Conservation (phyloP, 2,329 filamentous ascomycete species). For the Leptoxyphium fumago region DNA sequence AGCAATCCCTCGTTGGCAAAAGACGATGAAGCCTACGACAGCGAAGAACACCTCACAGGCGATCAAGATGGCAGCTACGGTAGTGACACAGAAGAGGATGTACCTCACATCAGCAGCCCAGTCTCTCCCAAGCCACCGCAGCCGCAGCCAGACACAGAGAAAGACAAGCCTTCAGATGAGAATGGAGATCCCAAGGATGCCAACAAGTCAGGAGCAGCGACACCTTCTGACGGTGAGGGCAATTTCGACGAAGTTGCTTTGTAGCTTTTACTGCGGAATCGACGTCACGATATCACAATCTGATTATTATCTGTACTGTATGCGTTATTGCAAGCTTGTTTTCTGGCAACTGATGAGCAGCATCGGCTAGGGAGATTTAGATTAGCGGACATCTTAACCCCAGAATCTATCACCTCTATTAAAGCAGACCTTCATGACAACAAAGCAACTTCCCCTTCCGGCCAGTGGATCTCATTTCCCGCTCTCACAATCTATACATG, state of each 20-base stretch:
- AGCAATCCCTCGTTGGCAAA: neutral
- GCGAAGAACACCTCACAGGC: conserved; percentile 1
- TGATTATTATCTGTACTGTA: no score
- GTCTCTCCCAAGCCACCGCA: neutral
- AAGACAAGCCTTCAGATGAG: neutral
- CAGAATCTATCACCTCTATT: no score
- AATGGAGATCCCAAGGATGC: neutral
- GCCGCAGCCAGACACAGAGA: neutral
- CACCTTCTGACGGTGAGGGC: conserved; percentile 4
- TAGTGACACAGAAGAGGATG: neutral
- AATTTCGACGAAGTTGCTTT: conserved; percentile 12
- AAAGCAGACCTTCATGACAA: no score
- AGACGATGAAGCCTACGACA: neutral
- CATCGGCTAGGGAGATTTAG: no score
- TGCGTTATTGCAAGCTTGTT: no score
- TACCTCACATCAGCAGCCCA: neutral
- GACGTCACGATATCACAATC: no score
- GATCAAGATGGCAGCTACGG: conserved; percentile 3
- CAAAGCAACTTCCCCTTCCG: no score
- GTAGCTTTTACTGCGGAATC: conserved; percentile 1
- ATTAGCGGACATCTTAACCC: no score
- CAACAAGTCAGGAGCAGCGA: conserved; percentile 2
- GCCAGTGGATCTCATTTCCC: no score
- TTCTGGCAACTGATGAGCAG: no score
- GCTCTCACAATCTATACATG: no score